A percentile compares a stretch with the other conserved stretches of the same genome.
These are phyloP conservation scores for Aspergillus olivimuriae DNA, from an alignment of 495 filamentous ascomycete genomes.

Conservation along the genomic window DNA sequence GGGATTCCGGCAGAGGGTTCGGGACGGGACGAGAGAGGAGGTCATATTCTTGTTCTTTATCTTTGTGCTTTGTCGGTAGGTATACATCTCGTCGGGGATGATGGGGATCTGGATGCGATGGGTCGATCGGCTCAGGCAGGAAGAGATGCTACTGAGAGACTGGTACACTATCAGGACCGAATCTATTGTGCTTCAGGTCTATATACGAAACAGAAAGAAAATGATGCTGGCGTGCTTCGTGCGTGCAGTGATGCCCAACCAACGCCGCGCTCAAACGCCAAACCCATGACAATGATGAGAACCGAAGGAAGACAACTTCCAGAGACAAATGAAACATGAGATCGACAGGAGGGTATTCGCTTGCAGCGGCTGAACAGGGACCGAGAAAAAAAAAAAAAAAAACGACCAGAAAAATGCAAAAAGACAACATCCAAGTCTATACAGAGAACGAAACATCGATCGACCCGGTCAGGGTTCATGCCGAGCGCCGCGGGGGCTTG, in stretches of 20 bases:
- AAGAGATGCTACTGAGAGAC: too few species aligned
- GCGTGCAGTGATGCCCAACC: constrained; percentile 13
- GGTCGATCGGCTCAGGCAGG: too few species aligned
- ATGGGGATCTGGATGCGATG: too few species aligned
- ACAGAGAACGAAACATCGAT: background rate
- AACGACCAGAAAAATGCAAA: constrained; percentile 3
- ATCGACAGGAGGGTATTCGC: constrained; percentile 7
- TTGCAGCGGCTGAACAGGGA: constrained; percentile 3
- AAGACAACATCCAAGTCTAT: background rate
- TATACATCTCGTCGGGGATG: too few species aligned
- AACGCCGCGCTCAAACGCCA: constrained; percentile 15
- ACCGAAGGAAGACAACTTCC: background rate
- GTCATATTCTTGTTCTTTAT: too few species aligned
- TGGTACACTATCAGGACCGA: too few species aligned
- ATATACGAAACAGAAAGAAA: too few species aligned
- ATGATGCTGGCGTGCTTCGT: constrained; percentile 4
- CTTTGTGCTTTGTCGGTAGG: too few species aligned
- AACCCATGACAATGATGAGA: constrained; percentile 1
- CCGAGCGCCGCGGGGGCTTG: constrained; percentile 1
- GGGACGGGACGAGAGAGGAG: too few species aligned
- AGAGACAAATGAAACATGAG: constrained; percentile 7
- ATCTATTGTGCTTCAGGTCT: too few species aligned
- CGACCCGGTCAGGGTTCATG: background rate
- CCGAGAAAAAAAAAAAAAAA: background rate
- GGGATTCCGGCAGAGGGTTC: too few species aligned